Conservation (phyloP, 2,329 filamentous ascomycete species). For the Diaporthe vexans region DNA sequence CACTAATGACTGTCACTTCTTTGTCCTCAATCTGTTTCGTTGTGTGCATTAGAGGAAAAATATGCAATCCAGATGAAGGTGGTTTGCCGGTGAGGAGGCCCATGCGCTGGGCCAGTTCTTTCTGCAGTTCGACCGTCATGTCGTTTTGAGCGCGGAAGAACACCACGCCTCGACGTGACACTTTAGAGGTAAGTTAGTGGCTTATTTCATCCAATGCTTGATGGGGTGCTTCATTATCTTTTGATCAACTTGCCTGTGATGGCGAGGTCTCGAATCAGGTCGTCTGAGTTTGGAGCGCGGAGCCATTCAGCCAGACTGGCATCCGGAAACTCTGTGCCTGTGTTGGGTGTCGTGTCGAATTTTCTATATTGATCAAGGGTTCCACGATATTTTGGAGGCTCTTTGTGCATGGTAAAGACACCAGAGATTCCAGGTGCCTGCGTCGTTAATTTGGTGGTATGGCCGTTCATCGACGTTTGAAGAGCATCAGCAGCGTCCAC, state of each 20-base stretch:
- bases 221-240: background rate
- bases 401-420: background rate
- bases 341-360: constrained; percentile 51
- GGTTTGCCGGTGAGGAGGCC: constrained; percentile 73
- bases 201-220: background rate
- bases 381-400: constrained; percentile 11
- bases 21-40: constrained; percentile 56
- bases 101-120: constrained; percentile 72
- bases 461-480: background rate
- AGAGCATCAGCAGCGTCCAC: background rate
- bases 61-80: constrained; percentile 67
- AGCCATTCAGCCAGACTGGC: constrained; percentile 67
- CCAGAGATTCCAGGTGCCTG: background rate
- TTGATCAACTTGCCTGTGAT: constrained; percentile 63
- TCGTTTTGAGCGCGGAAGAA: constrained; percentile 77
- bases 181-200: constrained; percentile 52
- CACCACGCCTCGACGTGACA: constrained; percentile 78
- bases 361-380: constrained; percentile 48
- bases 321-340: constrained; percentile 52
- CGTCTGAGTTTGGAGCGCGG: constrained; percentile 67
- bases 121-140: constrained; percentile 74
- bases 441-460: background rate
- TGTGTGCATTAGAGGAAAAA: constrained; percentile 63
- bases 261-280: constrained; percentile 71
- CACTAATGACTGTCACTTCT: constrained; percentile 64